Evolutionary conservation across 805 yeast genomes (phyloP).

Genomic region (Cyberlindnera maritima): DNA sequence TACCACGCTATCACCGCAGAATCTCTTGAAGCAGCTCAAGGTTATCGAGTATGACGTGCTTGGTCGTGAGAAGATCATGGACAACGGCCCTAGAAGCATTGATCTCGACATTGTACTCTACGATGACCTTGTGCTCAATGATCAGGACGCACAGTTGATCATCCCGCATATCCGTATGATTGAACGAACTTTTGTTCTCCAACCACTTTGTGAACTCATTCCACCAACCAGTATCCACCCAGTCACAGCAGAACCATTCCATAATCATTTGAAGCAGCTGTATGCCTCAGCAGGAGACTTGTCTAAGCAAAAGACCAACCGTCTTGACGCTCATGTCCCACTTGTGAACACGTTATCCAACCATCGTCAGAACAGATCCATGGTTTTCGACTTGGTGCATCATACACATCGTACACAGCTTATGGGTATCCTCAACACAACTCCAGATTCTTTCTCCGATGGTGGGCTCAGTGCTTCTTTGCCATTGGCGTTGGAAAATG

Average conservation of each 20-base stretch:
- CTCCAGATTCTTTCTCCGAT: constrained; percentile 96
- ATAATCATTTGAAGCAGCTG: constrained; percentile 59
- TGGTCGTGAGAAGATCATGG: constrained; percentile 70
- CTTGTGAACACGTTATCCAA: constrained; percentile 26
- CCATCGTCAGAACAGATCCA: constrained; percentile 22
- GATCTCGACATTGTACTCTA: constrained; percentile 86
- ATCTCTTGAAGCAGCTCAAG: constrained; percentile 60
- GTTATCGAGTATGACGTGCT: constrained; percentile 73
- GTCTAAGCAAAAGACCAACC: constrained; percentile 47
- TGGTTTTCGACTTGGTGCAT: constrained; percentile 44
- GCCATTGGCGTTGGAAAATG: constrained; percentile 42
- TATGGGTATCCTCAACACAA: constrained; percentile 87
- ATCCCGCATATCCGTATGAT: constrained; percentile 89
- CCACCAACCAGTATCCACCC: constrained; percentile 73
- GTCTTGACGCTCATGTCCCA: constrained; percentile 52
- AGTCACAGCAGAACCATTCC: constrained; percentile 78
- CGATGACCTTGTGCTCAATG: constrained; percentile 47
- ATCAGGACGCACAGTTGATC: constrained; percentile 50
- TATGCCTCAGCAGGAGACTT: constrained; percentile 34
- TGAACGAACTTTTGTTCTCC: constrained; percentile 85
- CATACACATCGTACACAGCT: constrained; percentile 53
- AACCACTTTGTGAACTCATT: constrained; percentile 81
- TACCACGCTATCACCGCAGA: constrained; percentile 65
- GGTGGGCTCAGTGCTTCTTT: constrained; percentile 55
- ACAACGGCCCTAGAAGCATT: constrained; percentile 89